phyloP scores from a whole-genome alignment of 2,329 filamentous ascomycete species.

The Penicillium sp. region DNA sequence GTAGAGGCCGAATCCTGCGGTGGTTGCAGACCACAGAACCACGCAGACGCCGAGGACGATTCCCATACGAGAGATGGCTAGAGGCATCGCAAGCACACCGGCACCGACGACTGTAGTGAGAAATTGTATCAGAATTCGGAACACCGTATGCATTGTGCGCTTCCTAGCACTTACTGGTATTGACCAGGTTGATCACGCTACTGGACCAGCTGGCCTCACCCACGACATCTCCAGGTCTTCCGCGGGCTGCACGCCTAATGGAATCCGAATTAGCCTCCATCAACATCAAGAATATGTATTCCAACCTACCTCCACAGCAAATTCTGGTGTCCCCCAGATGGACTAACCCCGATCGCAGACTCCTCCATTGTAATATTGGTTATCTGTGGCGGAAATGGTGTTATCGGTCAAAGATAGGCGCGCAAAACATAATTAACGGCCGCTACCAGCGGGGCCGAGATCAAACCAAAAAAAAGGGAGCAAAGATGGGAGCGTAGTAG shows the following conservation, averaged over 20 bases:
- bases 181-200: conserved; percentile 91
- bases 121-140: conserved; percentile 11
- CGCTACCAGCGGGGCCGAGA: conserved; percentile 22
- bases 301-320: background rate
- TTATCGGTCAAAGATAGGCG: conserved; percentile 14
- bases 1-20: conserved; percentile 88
- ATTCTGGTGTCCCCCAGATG: conserved; percentile 15
- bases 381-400: conserved; percentile 12
- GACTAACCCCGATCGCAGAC: conserved; percentile 26
- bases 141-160: background rate
- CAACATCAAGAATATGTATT: background rate
- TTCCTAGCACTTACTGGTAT: conserved; percentile 69
- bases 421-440: conserved; percentile 29
- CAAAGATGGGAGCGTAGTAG: background rate
- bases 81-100: conserved; percentile 92
- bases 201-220: conserved; percentile 85
- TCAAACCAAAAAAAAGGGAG: conserved; percentile 1
- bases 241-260: conserved; percentile 42
- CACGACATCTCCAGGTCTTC: conserved; percentile 64
- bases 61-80: conserved; percentile 92
- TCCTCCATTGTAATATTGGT: conserved; percentile 30
- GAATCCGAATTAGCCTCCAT: background rate
- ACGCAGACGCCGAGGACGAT: conserved; percentile 79
- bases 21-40: conserved; percentile 86
- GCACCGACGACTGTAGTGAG: conserved; percentile 73